phyloP scores from a whole-genome alignment of 805 yeast genomes.

The Saturnispora kantuleensis region DNA sequence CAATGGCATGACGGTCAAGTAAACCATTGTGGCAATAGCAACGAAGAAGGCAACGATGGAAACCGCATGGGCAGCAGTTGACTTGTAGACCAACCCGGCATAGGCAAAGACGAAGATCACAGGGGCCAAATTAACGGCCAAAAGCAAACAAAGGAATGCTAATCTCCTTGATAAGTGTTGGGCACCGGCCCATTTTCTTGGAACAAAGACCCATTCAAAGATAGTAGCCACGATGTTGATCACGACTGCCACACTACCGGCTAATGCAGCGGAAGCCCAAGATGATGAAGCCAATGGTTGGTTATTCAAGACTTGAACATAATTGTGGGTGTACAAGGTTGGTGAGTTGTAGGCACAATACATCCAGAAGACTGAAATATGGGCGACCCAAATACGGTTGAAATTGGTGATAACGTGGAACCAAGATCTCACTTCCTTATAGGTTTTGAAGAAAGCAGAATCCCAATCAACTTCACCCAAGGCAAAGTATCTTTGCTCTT shows the following conservation, averaged over 20 bases:
- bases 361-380: constrained; percentile 87
- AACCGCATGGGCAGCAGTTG: constrained; percentile 66
- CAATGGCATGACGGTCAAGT: constrained; percentile 90
- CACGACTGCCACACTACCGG: constrained; percentile 76
- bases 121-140: constrained; percentile 73
- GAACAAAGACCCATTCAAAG: constrained; percentile 92
- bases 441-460: constrained; percentile 89
- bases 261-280: constrained; percentile 91
- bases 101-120: constrained; percentile 76
- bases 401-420: constrained; percentile 89
- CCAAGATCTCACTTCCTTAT: constrained; percentile 95
- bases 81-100: constrained; percentile 55
- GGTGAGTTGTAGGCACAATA: constrained; percentile 90
- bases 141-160: constrained; percentile 56
- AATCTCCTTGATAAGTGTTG: constrained; percentile 89
- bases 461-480: constrained; percentile 91
- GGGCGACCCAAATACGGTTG: constrained; percentile 97
- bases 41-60: constrained; percentile 84
- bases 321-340: constrained; percentile 78
- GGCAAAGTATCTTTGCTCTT: constrained; percentile 78
- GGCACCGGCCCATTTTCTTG: constrained; percentile 98
- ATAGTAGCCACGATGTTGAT: constrained; percentile 83
- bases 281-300: constrained; percentile 82
- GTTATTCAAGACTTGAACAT: constrained; percentile 72
- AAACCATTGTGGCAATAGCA: constrained; percentile 72